Evolutionary conservation across 305 asterid species (phyloP).

Genomic region (Fraxinus platypoda): DNA sequence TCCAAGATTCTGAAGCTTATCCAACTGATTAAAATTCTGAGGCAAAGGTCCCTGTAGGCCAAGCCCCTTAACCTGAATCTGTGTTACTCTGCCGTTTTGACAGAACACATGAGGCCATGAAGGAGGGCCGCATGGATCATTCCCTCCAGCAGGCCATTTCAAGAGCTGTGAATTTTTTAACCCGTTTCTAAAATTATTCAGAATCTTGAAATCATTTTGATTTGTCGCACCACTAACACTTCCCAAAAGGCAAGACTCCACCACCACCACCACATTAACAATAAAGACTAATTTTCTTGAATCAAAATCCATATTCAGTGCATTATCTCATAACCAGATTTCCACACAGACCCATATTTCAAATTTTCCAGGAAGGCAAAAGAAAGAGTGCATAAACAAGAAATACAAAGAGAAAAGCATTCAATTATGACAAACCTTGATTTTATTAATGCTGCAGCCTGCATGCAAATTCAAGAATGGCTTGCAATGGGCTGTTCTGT

Average conservation of each 20-base stretch:
- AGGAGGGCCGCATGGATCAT: conserved; percentile 88
- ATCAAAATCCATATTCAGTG: conserved; percentile 32
- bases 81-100: conserved; percentile 65
- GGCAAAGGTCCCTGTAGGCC: conserved; percentile 76
- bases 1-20: conserved; percentile 59
- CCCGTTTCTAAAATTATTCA: conserved; percentile 56
- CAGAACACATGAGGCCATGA: conserved; percentile 77
- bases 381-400: background rate
- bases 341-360: conserved; percentile 24
- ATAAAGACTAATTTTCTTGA: conserved; percentile 30
- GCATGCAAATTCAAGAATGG: conserved; percentile 32
- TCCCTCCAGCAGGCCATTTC: conserved; percentile 64
- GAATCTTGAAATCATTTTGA: conserved; percentile 60
- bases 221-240: conserved; percentile 45
- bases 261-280: conserved; percentile 21
- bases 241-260: conserved; percentile 28
- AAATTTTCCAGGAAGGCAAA: conserved; percentile 5
- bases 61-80: conserved; percentile 73
- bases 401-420: conserved; percentile 2
- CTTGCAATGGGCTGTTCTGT: conserved; percentile 5
- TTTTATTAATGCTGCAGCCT: background rate
- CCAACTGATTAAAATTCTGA: conserved; percentile 55
- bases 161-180: conserved; percentile 67
- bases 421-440: conserved; percentile 27
- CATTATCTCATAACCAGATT: conserved; percentile 29